phyloP scores from a whole-genome alignment of 2,329 filamentous ascomycete species.

The Pseudogymnoascus sp. region DNA sequence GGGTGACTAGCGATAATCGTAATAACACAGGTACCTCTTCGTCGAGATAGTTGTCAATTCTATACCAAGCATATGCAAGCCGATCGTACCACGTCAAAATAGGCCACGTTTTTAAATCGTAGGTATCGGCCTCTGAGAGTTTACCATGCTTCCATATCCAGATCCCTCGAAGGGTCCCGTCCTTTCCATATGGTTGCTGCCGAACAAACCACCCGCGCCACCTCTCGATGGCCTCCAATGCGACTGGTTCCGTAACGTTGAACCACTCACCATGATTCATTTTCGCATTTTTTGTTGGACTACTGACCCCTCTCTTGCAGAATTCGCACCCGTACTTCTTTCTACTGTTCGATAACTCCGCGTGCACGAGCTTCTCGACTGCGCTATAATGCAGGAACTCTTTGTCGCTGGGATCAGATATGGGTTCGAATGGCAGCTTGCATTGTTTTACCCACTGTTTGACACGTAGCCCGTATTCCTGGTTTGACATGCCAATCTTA shows the following conservation, averaged over 20 bases:
- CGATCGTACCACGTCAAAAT: not conserved
- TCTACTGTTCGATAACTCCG: conserved; percentile 7
- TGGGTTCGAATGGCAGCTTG: conserved; percentile 5
- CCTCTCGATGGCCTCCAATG: conserved; percentile 11
- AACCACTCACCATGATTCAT: conserved; percentile 12
- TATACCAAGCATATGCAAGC: not conserved
- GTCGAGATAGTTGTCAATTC: not conserved
- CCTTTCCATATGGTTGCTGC: not conserved
- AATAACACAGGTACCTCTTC: not conserved
- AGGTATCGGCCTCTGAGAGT: not conserved
- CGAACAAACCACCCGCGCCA: conserved; percentile 14
- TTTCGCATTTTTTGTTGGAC: not conserved
- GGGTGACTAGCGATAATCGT: not conserved
- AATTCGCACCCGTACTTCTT: conserved; percentile 6
- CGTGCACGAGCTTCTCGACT: conserved; percentile 12
- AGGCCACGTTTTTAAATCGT: not conserved
- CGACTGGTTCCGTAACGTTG: not conserved
- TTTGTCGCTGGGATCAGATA: conserved; percentile 10
- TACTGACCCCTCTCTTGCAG: not conserved
- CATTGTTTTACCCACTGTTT: conserved; percentile 9
- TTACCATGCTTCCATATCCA: not conserved
- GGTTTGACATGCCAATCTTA: conserved; percentile 14
- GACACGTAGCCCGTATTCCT: not conserved
- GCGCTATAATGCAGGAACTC: conserved; percentile 9
- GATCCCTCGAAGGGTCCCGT: not conserved